Evolutionary conservation across 1,284 basidiomycete species (phyloP).

Genomic region (Puccinia triticina): DNA sequence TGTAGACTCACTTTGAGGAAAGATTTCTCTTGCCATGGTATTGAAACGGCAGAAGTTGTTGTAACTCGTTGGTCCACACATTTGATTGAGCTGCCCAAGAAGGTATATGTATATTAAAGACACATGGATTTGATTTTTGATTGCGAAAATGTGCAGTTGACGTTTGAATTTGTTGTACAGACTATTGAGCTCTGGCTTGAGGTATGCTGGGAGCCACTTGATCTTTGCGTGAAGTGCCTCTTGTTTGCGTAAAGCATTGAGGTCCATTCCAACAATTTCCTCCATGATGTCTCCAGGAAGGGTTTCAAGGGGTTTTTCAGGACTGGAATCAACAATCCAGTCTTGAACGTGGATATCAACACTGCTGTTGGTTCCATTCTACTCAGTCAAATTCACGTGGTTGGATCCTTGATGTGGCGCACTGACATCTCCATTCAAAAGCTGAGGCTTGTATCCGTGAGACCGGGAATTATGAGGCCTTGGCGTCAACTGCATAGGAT

Average conservation of each 20-base stretch:
- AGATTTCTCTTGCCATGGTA: neutral
- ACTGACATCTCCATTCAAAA: too few relatives aligned
- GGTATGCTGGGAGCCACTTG: neutral
- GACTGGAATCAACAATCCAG: neutral
- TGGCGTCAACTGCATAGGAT: too few relatives aligned
- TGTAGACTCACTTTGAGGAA: neutral
- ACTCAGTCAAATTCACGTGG: too few relatives aligned
- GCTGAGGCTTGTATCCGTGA: too few relatives aligned
- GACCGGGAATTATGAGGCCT: too few relatives aligned
- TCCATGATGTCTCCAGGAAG: conserved; percentile 2
- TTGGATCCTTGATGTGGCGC: too few relatives aligned
- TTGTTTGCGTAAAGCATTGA: neutral
- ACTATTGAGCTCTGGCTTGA: neutral
- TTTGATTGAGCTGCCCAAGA: neutral
- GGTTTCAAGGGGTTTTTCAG: neutral
- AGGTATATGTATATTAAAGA: neutral
- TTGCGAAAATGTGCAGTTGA: conserved; percentile 1
- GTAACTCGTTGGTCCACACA: conserved; percentile 1
- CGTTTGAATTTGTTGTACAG: neutral
- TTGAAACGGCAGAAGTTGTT: conserved; percentile 16
- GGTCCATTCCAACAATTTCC: neutral
- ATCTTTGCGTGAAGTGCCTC: neutral
- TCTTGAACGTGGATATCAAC: too few relatives aligned
- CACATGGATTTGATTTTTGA: neutral
- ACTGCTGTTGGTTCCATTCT: too few relatives aligned